Percentiles rank a stretch among this genome's conserved stretches.
Evolutionary conservation across 192 early-diverging fungal species (phyloP).

Genomic region (Diversispora eburnea): DNA sequence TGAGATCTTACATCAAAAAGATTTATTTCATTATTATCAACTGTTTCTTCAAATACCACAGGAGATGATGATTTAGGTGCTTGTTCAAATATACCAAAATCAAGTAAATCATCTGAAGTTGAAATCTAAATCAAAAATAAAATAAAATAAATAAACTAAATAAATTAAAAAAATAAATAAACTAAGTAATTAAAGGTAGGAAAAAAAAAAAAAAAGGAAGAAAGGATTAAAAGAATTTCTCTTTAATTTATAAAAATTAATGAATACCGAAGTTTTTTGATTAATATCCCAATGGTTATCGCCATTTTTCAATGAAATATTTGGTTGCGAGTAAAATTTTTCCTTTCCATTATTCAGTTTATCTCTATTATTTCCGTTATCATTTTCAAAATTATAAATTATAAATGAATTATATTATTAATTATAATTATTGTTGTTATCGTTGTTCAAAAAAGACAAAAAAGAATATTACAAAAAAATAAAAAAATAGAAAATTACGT

Average conservation of each 20-base stretch:
- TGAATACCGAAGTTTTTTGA: no score
- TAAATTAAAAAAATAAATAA: background rate
- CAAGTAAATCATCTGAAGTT: background rate
- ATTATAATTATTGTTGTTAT: no score
- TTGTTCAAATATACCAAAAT: conserved; percentile 12
- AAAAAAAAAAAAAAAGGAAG: background rate
- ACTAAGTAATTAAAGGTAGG: background rate
- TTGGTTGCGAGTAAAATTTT: no score
- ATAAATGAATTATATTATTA: no score
- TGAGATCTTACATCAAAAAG: background rate
- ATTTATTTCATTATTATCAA: background rate
- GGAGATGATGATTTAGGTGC: background rate
- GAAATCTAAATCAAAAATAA: background rate
- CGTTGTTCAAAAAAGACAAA: background rate
- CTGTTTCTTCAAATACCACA: background rate
- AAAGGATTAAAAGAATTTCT: background rate
- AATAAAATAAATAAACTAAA: background rate
- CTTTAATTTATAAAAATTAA: background rate
- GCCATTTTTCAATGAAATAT: no score
- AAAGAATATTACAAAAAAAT: background rate
- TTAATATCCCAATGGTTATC: no score
- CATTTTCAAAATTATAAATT: no score
- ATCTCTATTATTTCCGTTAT: no score
- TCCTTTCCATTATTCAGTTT: no score
- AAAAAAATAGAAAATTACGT: background rate